phyloP scores from a whole-genome alignment of 352 stramenopile genomes.

The Phytophthora cactorum region DNA sequence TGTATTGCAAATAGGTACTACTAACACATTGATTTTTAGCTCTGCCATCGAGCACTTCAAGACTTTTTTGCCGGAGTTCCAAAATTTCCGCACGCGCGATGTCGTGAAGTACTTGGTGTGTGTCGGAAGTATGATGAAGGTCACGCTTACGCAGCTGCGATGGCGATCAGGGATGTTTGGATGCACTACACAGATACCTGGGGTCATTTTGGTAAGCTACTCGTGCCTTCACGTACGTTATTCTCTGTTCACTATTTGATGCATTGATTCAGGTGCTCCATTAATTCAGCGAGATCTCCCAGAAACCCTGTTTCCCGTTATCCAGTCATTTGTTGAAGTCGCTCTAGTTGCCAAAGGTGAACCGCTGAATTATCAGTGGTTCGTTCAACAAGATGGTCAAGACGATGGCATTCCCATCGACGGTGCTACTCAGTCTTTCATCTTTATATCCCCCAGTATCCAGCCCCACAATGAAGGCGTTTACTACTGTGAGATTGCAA shows the following conservation, averaged over 20 bases:
- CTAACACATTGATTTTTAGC: slow-evolving; percentile 28
- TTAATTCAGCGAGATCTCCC: slow-evolving; percentile 58
- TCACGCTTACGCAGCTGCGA: slow-evolving; percentile 15
- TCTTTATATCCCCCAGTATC: slow-evolving; percentile 61
- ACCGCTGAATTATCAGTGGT: slow-evolving; percentile 78
- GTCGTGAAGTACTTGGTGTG: slow-evolving; percentile 32
- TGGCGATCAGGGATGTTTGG: slow-evolving; percentile 48
- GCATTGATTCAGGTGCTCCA: slow-evolving; percentile 33
- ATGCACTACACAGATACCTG: slow-evolving; percentile 62
- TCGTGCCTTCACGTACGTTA: neutral
- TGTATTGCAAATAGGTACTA: neutral
- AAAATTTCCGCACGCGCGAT: slow-evolving; percentile 59
- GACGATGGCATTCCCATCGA: slow-evolving; percentile 36
- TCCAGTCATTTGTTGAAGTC: slow-evolving; percentile 63
- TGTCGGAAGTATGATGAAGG: slow-evolving; percentile 11
- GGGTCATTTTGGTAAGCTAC: slow-evolving; percentile 56
- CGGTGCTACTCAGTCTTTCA: slow-evolving; percentile 47
- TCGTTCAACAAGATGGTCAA: slow-evolving; percentile 23
- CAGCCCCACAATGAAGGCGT: slow-evolving; percentile 60
- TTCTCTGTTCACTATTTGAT: neutral
- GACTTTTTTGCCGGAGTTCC: slow-evolving; percentile 68
- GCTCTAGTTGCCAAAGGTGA: slow-evolving; percentile 64
- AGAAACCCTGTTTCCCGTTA: slow-evolving; percentile 29
- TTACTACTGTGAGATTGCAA: slow-evolving; percentile 69
- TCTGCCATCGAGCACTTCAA: slow-evolving; percentile 51